Base-by-base conservation (phyloP, 179 eudicot genomes). In the Patellifolia procumbens region DNA sequence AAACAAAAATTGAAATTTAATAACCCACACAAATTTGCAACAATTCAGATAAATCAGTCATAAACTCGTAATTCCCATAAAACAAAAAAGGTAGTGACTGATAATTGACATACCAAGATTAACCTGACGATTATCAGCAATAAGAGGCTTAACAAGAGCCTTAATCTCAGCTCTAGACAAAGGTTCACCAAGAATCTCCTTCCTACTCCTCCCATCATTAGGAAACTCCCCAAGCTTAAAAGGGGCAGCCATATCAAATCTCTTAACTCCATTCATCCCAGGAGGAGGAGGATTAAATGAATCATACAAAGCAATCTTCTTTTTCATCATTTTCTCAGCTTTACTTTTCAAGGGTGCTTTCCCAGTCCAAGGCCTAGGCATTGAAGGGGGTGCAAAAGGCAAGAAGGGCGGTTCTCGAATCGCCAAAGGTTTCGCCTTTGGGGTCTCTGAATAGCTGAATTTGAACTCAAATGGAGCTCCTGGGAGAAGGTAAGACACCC, bases 311-410 rank as follows among this genome's bases (percentile, higher is more conserved):
- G 81, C 85, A 28, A 94, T 84, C 28, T 86, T 93, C 74, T 79
- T 89, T 66, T 86, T 90, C 72, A 76, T 22, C 64, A 81, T 46
- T 78, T 83, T 83, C 70, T 84, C 82, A 20, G 49, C 77, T 77
- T 82, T 82, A 3, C 74, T 80, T 83, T 88, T 88, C 87, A 92
- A 58, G 0, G 98, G 97, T 3, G 97, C 91, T 74, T 94, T 94
- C 13, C 98, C 98, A 11, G 98, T 94, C 98, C 98, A 92, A 5
- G 98, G 97, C 13, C 98, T 60, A 1, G 94, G 87, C 98, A 94
- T 92, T 7, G 88, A 78, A 5, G 98, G 96, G 0, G 97, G 94
- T 0, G 94, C 97, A 72, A 94, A 94, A 6, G 98, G 98, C 83
- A 94, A 73, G 63, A 94, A 94, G 1, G 96, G 87, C 0, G 98